Conservation (phyloP, 306 rosid genomes). For the Myrica gale region DNA sequence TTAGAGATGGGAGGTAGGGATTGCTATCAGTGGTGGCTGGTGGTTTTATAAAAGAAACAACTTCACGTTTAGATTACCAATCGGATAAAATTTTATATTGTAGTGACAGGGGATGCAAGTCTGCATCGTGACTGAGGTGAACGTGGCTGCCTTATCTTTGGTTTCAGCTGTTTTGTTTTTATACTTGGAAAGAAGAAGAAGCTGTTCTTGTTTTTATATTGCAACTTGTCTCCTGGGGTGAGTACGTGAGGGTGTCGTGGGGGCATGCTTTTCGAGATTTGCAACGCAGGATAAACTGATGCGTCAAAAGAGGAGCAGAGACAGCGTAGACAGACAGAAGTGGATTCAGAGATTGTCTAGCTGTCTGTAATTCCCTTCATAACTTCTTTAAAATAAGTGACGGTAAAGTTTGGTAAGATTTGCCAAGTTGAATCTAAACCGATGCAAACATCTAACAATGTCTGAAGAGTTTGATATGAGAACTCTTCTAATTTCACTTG, state of each 20-base stretch:
- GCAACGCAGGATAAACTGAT: constrained; percentile 53
- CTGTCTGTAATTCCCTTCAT: constrained; percentile 25
- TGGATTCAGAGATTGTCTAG: constrained; percentile 34
- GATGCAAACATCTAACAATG: too few relatives aligned
- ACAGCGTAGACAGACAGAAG: constrained; percentile 26
- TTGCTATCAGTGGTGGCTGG: constrained; percentile 4
- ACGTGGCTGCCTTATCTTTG: constrained; percentile 45
- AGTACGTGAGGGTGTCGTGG: background rate
- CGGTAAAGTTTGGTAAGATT: too few relatives aligned
- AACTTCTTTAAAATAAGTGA: constrained; percentile 35
- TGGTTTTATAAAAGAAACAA: constrained; percentile 23
- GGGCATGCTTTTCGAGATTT: constrained; percentile 31
- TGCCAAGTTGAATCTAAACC: too few relatives aligned
- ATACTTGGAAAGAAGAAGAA: too few relatives aligned
- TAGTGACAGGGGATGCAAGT: constrained; percentile 2
- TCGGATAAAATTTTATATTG: constrained; percentile 2
- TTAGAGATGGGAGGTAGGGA: constrained; percentile 24
- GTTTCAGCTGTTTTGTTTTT: constrained; percentile 11
- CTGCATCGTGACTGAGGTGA: constrained; percentile 15
- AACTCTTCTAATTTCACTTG: too few relatives aligned
- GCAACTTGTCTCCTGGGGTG: constrained; percentile 27
- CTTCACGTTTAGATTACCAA: constrained; percentile 4
- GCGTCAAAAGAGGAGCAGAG: constrained; percentile 7
- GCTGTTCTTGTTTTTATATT: too few relatives aligned
- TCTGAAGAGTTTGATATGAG: too few relatives aligned